Evolutionary conservation across 176 grass and related monocot species (phyloP).

Genomic region (Oryza australiensis): DNA sequence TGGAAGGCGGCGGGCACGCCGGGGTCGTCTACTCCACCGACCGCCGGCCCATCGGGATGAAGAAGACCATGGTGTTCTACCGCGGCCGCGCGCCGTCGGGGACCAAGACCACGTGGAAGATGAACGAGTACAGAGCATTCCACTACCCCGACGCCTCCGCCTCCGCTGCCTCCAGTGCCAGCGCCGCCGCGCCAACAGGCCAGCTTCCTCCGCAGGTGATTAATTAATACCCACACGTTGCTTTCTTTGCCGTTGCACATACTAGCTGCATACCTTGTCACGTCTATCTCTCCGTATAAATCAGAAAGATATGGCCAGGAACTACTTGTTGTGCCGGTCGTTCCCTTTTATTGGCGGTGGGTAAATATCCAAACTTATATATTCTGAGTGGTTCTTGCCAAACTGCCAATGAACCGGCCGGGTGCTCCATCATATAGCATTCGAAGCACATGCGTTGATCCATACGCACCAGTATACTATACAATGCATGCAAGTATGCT

Average conservation of each 20-base stretch:
- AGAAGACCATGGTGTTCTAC: slow-evolving; percentile 99
- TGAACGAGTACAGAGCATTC: slow-evolving; percentile 83
- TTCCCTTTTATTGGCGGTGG: slow-evolving; percentile 20
- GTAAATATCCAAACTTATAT: slow-evolving; percentile 11
- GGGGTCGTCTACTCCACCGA: slow-evolving; percentile 61
- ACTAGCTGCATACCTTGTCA: slow-evolving; percentile 19
- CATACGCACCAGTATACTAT: background rate
- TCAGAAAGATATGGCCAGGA: background rate
- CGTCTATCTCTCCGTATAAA: slow-evolving; percentile 25
- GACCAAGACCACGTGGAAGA: slow-evolving; percentile 84
- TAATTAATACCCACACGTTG: slow-evolving; percentile 18
- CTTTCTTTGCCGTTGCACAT: slow-evolving; percentile 36
- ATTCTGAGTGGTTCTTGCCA: slow-evolving; percentile 20
- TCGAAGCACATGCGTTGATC: background rate
- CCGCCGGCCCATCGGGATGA: slow-evolving; percentile 60
- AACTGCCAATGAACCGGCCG: background rate
- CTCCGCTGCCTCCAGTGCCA: background rate
- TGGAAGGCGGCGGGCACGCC: slow-evolving; percentile 98
- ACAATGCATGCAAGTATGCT: background rate
- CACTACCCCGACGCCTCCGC: slow-evolving; percentile 21
- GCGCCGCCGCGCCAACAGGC: slow-evolving; percentile 3
- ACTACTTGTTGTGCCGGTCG: slow-evolving; percentile 23
- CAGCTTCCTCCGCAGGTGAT: slow-evolving; percentile 24
- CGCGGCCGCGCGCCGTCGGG: slow-evolving; percentile 64
- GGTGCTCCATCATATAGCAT: background rate